Evolutionary conservation across 495 filamentous ascomycete species (phyloP).

Genomic region (Tuber umbilicatum): DNA sequence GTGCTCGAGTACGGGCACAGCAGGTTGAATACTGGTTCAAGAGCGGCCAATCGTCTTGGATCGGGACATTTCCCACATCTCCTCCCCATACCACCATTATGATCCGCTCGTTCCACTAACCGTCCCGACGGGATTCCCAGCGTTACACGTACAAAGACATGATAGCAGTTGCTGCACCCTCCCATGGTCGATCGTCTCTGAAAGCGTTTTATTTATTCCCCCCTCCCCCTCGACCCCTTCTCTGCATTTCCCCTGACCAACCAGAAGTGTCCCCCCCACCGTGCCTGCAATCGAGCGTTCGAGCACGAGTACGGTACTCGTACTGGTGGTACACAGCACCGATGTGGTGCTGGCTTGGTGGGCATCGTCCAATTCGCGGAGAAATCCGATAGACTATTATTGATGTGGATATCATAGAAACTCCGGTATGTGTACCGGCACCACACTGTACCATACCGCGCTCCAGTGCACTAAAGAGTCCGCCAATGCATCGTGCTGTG

Average conservation of each 20-base stretch:
- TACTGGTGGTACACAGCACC: not conserved
- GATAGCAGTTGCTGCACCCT: conserved; percentile 15
- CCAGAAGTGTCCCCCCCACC: not conserved
- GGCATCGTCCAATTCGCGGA: not conserved
- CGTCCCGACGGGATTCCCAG: conserved; percentile 29
- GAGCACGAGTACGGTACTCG: too few relatives aligned
- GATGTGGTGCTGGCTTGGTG: not conserved
- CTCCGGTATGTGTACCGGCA: not conserved
- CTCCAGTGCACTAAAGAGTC: not conserved
- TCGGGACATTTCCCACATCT: not conserved
- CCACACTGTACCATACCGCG: not conserved
- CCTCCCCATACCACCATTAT: not conserved
- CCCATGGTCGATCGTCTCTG: conserved; percentile 8
- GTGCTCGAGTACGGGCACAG: too few relatives aligned
- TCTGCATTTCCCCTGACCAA: conserved; percentile 7
- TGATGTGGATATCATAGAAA: not conserved
- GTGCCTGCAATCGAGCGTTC: not conserved
- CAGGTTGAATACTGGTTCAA: not conserved
- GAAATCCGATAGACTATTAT: not conserved
- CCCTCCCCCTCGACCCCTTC: conserved; percentile 9
- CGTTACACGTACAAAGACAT: conserved; percentile 23
- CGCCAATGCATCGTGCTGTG: not conserved
- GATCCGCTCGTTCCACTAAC: conserved; percentile 36
- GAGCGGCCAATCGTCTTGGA: conserved; percentile 14
- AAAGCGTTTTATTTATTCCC: conserved; percentile 26